A percentile compares a stretch with the other conserved stretches of the same genome.
Conservation (phyloP, 352 stramenopile species). For the Blastocystis hominis region DNA sequence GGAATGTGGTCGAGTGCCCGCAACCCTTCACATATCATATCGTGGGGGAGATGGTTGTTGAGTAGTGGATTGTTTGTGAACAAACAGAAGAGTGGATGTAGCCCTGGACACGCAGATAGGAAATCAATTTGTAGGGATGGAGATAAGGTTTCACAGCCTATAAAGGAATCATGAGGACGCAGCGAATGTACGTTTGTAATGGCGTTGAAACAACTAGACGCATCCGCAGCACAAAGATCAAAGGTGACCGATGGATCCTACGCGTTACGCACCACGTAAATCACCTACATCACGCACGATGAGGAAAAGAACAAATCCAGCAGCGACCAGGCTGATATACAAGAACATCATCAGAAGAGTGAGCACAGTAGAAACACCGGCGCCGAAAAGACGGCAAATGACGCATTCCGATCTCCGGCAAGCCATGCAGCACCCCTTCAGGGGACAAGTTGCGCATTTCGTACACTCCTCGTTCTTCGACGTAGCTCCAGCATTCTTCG, state of each 20-base stretch:
- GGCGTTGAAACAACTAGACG: neutral
- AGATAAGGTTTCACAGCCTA: constrained; percentile 19
- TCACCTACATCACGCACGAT: constrained; percentile 32
- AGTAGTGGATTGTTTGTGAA: constrained; percentile 35
- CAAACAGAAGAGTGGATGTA: constrained; percentile 33
- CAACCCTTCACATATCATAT: constrained; percentile 34
- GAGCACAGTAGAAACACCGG: neutral
- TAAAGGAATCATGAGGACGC: neutral
- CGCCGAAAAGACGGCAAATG: neutral
- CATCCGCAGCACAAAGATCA: constrained; percentile 10
- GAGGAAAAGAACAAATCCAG: constrained; percentile 24
- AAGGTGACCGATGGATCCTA: constrained; percentile 34
- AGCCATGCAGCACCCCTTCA: neutral
- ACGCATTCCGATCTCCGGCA: too few species aligned
- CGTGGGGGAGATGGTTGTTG: neutral
- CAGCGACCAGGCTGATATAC: neutral
- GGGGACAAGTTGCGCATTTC: neutral
- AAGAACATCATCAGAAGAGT: neutral
- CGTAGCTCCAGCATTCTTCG: neutral
- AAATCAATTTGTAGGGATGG: constrained; percentile 12
- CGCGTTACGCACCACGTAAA: neutral
- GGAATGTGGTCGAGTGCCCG: neutral
- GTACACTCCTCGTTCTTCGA: neutral
- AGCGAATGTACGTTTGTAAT: neutral
- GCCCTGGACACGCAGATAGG: constrained; percentile 17